phyloP scores from a whole-genome alignment of 164 flowering plant genomes.

The Brasenia schreberi region DNA sequence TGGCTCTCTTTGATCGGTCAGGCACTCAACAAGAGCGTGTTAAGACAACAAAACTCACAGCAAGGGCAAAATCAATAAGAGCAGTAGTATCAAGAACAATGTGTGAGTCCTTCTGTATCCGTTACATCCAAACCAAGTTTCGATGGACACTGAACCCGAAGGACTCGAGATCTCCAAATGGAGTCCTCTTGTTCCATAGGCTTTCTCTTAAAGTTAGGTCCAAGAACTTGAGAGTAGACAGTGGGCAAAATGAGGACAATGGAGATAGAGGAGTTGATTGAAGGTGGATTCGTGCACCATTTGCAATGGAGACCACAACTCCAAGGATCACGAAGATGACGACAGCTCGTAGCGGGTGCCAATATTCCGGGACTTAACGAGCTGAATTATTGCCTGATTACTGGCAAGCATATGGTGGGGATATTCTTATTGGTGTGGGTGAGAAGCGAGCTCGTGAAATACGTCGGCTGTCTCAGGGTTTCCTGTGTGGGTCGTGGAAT shows the following conservation, averaged over 20 bases:
- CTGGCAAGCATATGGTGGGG: constrained; percentile 97
- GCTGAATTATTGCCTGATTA: constrained; percentile 38
- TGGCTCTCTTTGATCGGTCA: constrained; percentile 73
- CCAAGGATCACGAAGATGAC: background rate
- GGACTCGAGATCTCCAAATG: constrained; percentile 15
- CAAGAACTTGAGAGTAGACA: constrained; percentile 36
- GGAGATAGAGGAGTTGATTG: constrained; percentile 13
- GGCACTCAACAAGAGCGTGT: constrained; percentile 45
- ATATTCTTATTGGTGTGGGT: constrained; percentile 81
- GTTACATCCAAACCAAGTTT: background rate
- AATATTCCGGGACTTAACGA: constrained; percentile 11
- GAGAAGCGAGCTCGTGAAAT: constrained; percentile 48
- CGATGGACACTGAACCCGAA: constrained; percentile 5
- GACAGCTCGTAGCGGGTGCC: constrained; percentile 5
- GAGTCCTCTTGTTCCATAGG: constrained; percentile 44
- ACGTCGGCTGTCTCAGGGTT: constrained; percentile 70
- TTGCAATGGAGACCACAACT: background rate
- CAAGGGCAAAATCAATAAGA: background rate
- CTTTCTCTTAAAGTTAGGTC: constrained; percentile 68
- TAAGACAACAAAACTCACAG: constrained; percentile 9
- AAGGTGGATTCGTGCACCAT: constrained; percentile 1
- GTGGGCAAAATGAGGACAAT: constrained; percentile 24
- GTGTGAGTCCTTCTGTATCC: background rate
- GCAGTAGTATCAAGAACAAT: background rate
- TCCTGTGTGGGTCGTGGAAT: constrained; percentile 73